Base-by-base conservation (phyloP, 768 basidiomycete species). In the Pulveroboletus sp. region DNA sequence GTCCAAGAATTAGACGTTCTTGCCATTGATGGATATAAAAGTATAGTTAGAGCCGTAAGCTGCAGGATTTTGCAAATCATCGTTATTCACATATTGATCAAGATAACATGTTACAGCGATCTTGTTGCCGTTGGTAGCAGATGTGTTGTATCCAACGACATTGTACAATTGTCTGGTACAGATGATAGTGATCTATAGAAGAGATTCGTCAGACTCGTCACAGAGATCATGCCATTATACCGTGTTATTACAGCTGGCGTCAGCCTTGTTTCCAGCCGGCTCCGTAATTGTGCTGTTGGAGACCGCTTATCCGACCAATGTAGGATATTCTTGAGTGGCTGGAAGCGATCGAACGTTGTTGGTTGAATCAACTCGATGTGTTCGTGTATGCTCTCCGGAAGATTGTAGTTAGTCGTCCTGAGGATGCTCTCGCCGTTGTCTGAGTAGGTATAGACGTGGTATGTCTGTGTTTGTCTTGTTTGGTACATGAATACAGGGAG, bases 291-390 rank as follows among this genome's bases (percentile, higher is more conserved):
- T 35, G 29, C n/a, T n/a, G n/a, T n/a, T n/a, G n/a, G n/a, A n/a
- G n/a, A n/a, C n/a, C n/a, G n/a, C n/a, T n/a, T n/a, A n/a, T n/a
- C n/a, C n/a, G n/a, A n/a, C n/a, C n/a, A n/a, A n/a, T 87, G 84
- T 23, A n/a, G n/a, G n/a, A n/a, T n/a, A n/a, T n/a, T n/a, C n/a
- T n/a, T n/a, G n/a, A n/a, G n/a, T n/a, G n/a, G n/a, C n/a, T n/a
- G n/a, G n/a, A n/a, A n/a, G n/a, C n/a, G n/a, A n/a, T n/a, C n/a
- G n/a, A n/a, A n/a, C n/a, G n/a, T n/a, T n/a, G n/a, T n/a, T n/a
- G n/a, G n/a, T n/a, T n/a, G n/a, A n/a, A 89, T 70, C 25, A 87
- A 64, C 31, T 87, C 84, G 46, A 88, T 62, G 57, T 87, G 84
- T 4, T 70, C 67, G 55, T 82, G 75, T 39, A 88, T 63, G 46